These are phyloP conservation scores for Hebeloma cylindrosporum DNA, from an alignment of 768 basidiomycete genomes.

Conservation along the genomic window DNA sequence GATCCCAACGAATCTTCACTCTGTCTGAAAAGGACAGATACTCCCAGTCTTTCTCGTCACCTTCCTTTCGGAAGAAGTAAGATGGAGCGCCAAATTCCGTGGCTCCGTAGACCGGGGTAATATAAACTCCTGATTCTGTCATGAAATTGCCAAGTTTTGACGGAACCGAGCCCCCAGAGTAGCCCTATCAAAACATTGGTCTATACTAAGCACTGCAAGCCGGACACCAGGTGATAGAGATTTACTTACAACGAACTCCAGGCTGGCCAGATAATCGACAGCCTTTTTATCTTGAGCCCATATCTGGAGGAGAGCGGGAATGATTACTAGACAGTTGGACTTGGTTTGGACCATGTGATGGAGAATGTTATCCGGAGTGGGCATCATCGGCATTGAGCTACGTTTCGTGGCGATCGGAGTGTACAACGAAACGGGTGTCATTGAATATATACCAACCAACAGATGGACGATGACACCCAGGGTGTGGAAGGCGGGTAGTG, in stretches of 20 bases:
- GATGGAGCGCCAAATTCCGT: constrained; percentile 35
- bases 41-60: constrained; percentile 27
- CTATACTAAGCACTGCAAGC: background rate
- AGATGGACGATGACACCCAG: constrained; percentile 34
- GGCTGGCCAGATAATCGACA: constrained; percentile 23
- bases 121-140: constrained; percentile 32
- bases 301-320: constrained; percentile 41
- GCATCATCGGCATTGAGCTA: constrained; percentile 34
- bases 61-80: constrained; percentile 12
- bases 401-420: constrained; percentile 29
- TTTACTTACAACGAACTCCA: constrained; percentile 24
- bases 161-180: constrained; percentile 38
- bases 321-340: constrained; percentile 31
- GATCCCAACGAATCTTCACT: constrained; percentile 31
- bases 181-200: constrained; percentile 23
- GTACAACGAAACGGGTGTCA: constrained; percentile 15
- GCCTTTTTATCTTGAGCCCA: constrained; percentile 33
- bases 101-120: constrained; percentile 23
- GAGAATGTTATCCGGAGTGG: constrained; percentile 32
- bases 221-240: background rate
- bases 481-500: constrained; percentile 41
- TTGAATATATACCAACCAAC: constrained; percentile 24
- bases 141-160: constrained; percentile 35
- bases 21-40: constrained; percentile 32
- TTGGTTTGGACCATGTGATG: constrained; percentile 30